Base-by-base conservation (phyloP, 306 rosid species). In the Trifolium fragiferum region DNA sequence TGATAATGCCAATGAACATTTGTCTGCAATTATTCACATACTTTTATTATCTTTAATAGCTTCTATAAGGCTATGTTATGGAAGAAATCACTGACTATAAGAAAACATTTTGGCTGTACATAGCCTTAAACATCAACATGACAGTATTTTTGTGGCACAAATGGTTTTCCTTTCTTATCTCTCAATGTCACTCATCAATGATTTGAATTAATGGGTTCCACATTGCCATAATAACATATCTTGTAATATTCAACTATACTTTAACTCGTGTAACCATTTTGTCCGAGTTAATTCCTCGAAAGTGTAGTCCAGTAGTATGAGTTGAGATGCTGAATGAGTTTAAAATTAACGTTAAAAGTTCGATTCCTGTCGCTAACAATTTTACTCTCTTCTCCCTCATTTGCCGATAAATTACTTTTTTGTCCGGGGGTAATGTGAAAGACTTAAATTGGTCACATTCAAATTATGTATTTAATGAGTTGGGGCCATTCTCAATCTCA, bases 1-100 rank as follows among this genome's bases (percentile, higher is more conserved):
- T 72, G 79, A 73, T 68, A 84, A 77, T 46, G 59, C 69, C 85
- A 70, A 72, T 72, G 54, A 50, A 64, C 76, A 59, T 60, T 68
- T 84, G 86, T 80, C 71, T 70, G 66, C 82, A 89, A 89, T 85
- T 74, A 84, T 84, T 87, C 62, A 58, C 41, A 12, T 33, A 69
- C 33, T 62, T 79, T 81, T 78, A 73, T 82, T 59, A 76, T 81
- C 70, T 51, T 68, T 63, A 66, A n/a, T 27, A 59, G 76, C 79
- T 73, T 40, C 51, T 60, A 53, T 1, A 49, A 51, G 68, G 77
- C 76, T 71, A 27, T 70, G 49, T 60, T 30, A 15, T 35, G 78
- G 57, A 64, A 58, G 78, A 53, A 75, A 64, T 81, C 82, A 75
- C 74, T 38, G 25, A 71, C 82, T 66, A 57, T 3, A 57, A 75